Percentiles rank a stretch among this genome's conserved stretches.
Evolutionary conservation across 805 yeast species (phyloP).

Genomic region (Zygotorulaspora danielsina): DNA sequence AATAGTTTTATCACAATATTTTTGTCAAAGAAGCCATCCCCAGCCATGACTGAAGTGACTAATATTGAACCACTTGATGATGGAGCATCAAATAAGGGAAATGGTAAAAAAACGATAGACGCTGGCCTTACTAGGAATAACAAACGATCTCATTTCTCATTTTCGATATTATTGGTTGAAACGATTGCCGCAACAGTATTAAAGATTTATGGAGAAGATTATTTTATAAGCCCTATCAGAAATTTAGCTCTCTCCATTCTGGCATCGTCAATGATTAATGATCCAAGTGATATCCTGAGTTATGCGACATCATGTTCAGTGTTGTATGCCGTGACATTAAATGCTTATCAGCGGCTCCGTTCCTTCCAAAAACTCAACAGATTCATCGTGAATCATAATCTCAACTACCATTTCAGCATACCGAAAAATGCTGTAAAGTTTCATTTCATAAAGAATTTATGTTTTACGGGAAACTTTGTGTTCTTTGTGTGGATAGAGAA

Average conservation of each 20-base stretch:
- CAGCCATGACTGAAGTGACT: slow-evolving; percentile 19
- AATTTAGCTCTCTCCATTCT: slow-evolving; percentile 29
- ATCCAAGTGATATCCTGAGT: slow-evolving; percentile 28
- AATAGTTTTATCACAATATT: slow-evolving; percentile 28
- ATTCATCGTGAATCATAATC: not conserved
- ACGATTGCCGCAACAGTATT: slow-evolving; percentile 21
- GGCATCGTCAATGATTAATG: slow-evolving; percentile 35
- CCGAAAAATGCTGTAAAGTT: not conserved
- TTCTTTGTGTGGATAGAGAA: slow-evolving; percentile 12
- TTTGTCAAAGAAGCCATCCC: slow-evolving; percentile 28
- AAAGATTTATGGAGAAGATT: slow-evolving; percentile 20
- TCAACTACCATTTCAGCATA: slow-evolving; percentile 1
- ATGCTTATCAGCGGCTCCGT: slow-evolving; percentile 14
- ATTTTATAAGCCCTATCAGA: slow-evolving; percentile 26
- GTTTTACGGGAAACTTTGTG: not conserved
- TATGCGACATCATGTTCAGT: slow-evolving; percentile 32
- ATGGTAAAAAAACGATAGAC: not conserved
- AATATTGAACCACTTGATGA: slow-evolving; percentile 7
- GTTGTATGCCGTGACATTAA: slow-evolving; percentile 24
- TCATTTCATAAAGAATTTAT: not conserved
- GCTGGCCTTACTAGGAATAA: not conserved
- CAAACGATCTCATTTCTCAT: slow-evolving; percentile 3
- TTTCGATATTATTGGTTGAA: slow-evolving; percentile 14
- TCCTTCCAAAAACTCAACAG: slow-evolving; percentile 6
- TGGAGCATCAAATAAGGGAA: not conserved